Conservation (phyloP, 176 grass and related monocot species). For the barley (Hordeum vulgare) region MorexV3_pseudomolecules_assembly NC_058520.1:598917970-598918469, state of each 20-base stretch:
- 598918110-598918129: neutral
- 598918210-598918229: slow-evolving; percentile 24
- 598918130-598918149: slow-evolving; percentile 6
- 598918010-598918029: neutral
- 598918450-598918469: neutral
- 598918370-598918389: slow-evolving; percentile 53
- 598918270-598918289: slow-evolving; percentile 48
- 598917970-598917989: neutral
- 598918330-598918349: slow-evolving; percentile 37
- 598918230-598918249: slow-evolving; percentile 51
- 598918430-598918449: slow-evolving; percentile 11
- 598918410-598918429: slow-evolving; percentile 32
- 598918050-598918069: neutral
- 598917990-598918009: neutral
- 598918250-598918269: slow-evolving; percentile 67
- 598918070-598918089: neutral
- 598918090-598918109: neutral
- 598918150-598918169: neutral
- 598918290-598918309: slow-evolving; percentile 41
- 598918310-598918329: slow-evolving; percentile 39
- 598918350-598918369: slow-evolving; percentile 46
- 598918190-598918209: slow-evolving; percentile 38
- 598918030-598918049: neutral
- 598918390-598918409: slow-evolving; percentile 32
- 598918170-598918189: slow-evolving; percentile 55